Conservation (phyloP, 306 rosid genomes). For the Lathyrus tuberosus region DNA sequence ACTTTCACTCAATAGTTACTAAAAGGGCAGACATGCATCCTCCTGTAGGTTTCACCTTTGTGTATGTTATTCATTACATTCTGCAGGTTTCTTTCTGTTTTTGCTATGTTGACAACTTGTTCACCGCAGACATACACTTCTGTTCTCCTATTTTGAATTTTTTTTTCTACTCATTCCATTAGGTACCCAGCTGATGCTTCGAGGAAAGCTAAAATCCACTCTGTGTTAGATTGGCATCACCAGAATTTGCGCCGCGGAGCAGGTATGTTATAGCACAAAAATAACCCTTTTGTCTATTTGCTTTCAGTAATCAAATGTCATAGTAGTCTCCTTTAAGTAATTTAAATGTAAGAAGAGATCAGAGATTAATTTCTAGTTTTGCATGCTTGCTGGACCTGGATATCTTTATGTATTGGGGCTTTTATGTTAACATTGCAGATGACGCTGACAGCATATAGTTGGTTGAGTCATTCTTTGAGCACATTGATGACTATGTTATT, state of each 20-base stretch:
- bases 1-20: slow-evolving; percentile 13
- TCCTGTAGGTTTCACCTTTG: slow-evolving; percentile 4
- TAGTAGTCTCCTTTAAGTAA: slow-evolving; percentile 8
- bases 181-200: slow-evolving; percentile 92
- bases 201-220: slow-evolving; percentile 79
- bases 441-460: background rate
- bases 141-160: slow-evolving; percentile 3
- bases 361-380: background rate
- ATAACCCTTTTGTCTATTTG: slow-evolving; percentile 28
- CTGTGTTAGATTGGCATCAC: slow-evolving; percentile 92
- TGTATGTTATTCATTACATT: background rate
- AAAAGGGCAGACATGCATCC: slow-evolving; percentile 2
- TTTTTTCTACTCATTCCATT: slow-evolving; percentile 34
- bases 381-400: slow-evolving; percentile 8
- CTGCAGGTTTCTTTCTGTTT: slow-evolving; percentile 23
- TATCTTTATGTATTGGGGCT: slow-evolving; percentile 12
- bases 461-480: slow-evolving; percentile 3
- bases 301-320: slow-evolving; percentile 13
- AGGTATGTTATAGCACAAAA: slow-evolving; percentile 48
- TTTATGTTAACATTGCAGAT: slow-evolving; percentile 18
- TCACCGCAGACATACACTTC: slow-evolving; percentile 18
- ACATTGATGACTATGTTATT: slow-evolving; percentile 21
- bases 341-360: slow-evolving; percentile 26
- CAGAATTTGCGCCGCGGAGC: slow-evolving; percentile 78
- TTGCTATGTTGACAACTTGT: slow-evolving; percentile 4